Conservation (phyloP, 805 yeast species). For the Lipomyces anomalus region DNA sequence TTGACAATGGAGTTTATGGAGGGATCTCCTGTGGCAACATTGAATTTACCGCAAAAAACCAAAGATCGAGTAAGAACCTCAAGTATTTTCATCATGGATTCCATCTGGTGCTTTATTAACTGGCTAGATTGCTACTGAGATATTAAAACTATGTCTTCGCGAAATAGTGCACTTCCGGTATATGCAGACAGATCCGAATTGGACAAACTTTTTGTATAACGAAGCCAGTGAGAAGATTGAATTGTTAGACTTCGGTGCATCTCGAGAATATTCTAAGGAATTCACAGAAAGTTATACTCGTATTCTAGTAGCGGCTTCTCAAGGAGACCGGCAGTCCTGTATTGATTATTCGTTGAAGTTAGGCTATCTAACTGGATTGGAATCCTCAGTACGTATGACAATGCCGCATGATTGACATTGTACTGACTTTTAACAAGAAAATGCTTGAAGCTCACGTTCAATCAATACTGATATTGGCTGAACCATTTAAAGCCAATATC, state of each 20-base stretch:
- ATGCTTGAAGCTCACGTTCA: conserved; percentile 93
- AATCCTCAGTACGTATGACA: conserved; percentile 46
- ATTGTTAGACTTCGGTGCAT: conserved; percentile 91
- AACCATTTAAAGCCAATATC: conserved; percentile 67
- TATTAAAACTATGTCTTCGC: conserved; percentile 78
- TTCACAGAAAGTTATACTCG: conserved; percentile 66
- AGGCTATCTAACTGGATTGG: conserved; percentile 90
- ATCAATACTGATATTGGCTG: conserved; percentile 84
- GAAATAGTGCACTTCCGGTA: conserved; percentile 81
- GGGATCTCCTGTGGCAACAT: conserved; percentile 77
- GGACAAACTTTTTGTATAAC: conserved; percentile 95
- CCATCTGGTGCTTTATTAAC: too few relatives aligned
- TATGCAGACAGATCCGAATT: conserved; percentile 99
- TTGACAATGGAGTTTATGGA: conserved; percentile 84
- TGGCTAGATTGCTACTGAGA: conserved; percentile 76
- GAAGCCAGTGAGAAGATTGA: conserved; percentile 66
- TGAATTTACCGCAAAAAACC: conserved; percentile 60
- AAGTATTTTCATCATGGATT: too few relatives aligned
- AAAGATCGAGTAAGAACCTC: too few relatives aligned
- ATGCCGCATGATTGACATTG: background rate
- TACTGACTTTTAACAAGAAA: background rate
- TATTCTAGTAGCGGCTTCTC: conserved; percentile 69
- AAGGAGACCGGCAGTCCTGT: conserved; percentile 57
- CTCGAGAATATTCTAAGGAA: conserved; percentile 65
- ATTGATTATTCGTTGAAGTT: conserved; percentile 60